Percentiles rank a stretch among this genome's conserved stretches.
These are phyloP conservation scores for Voacanga thouarsii DNA, from an alignment of 257 asterid genomes.

Conservation along the genomic window DNA sequence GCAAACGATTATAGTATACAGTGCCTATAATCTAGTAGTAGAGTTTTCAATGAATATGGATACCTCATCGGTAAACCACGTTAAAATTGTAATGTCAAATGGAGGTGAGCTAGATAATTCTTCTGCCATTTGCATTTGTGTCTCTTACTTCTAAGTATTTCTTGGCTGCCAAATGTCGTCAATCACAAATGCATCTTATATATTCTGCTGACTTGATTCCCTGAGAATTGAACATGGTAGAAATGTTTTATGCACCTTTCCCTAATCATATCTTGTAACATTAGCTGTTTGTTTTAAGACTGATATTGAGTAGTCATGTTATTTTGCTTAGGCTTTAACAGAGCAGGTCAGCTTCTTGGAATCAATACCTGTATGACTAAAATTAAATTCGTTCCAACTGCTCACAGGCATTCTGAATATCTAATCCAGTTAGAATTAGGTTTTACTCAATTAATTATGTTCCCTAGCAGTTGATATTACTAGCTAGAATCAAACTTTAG, in stretches of 20 bases:
- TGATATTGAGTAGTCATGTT: background rate
- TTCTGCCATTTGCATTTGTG: background rate
- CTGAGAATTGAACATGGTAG: background rate
- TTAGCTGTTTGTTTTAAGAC: background rate
- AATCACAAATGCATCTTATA: background rate
- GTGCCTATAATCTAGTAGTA: background rate
- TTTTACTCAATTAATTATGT: background rate
- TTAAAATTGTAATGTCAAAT: background rate
- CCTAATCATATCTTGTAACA: background rate
- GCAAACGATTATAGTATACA: background rate
- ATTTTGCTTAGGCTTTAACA: background rate
- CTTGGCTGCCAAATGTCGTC: background rate
- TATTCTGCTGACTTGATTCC: background rate
- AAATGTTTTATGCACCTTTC: background rate
- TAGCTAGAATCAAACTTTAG: background rate
- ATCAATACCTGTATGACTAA: background rate
- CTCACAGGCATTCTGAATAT: background rate
- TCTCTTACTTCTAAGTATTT: background rate
- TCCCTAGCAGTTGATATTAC: background rate
- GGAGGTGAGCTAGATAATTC: background rate
- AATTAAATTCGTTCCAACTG: background rate
- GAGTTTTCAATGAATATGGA: background rate
- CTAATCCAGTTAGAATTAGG: background rate
- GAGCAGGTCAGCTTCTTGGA: background rate
- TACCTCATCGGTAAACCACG: background rate